A percentile compares a stretch with the other conserved stretches of the same genome.
Evolutionary conservation across 2,329 filamentous ascomycete species (phyloP).

Genomic region (Clarireedia hainanense): DNA sequence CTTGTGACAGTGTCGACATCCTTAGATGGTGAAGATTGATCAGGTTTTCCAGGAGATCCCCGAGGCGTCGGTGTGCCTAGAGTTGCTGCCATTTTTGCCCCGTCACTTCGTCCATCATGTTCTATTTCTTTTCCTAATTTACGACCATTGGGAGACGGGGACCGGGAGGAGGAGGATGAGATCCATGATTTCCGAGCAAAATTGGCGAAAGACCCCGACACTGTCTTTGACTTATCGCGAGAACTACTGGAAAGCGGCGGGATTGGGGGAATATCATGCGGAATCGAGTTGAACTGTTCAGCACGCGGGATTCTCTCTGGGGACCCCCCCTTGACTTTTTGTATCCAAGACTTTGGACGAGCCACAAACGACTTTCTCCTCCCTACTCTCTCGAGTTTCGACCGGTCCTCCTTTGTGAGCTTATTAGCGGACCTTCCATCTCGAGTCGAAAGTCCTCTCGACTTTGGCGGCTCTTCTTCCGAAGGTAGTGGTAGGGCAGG

Average conservation of each 20-base stretch:
- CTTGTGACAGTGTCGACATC: constrained; percentile 18
- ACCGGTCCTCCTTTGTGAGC: constrained; percentile 22
- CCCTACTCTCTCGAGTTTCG: constrained; percentile 23
- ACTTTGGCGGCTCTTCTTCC: background rate
- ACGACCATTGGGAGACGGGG: constrained; percentile 36
- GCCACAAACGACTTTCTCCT: constrained; percentile 29
- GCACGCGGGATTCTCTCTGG: constrained; percentile 21
- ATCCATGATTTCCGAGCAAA: constrained; percentile 45
- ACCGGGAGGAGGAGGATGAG: constrained; percentile 33
- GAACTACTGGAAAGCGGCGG: constrained; percentile 22
- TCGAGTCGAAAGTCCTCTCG: constrained; percentile 10
- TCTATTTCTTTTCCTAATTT: constrained; percentile 15
- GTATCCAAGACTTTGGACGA: constrained; percentile 30
- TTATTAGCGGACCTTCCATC: constrained; percentile 14
- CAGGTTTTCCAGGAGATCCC: constrained; percentile 16
- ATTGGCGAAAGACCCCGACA: constrained; percentile 42
- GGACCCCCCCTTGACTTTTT: constrained; percentile 24
- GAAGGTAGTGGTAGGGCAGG: constrained; percentile 6
- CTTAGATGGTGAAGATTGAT: constrained; percentile 13
- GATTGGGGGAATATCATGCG: constrained; percentile 30
- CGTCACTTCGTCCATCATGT: constrained; percentile 13
- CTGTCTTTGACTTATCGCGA: constrained; percentile 35
- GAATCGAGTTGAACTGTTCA: constrained; percentile 20
- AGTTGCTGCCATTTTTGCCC: constrained; percentile 16
- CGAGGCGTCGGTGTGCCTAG: constrained; percentile 14